Evolutionary conservation across 1,139 yeast genomes (phyloP).

Genomic region (Suhomyces yuchorum): DNA sequence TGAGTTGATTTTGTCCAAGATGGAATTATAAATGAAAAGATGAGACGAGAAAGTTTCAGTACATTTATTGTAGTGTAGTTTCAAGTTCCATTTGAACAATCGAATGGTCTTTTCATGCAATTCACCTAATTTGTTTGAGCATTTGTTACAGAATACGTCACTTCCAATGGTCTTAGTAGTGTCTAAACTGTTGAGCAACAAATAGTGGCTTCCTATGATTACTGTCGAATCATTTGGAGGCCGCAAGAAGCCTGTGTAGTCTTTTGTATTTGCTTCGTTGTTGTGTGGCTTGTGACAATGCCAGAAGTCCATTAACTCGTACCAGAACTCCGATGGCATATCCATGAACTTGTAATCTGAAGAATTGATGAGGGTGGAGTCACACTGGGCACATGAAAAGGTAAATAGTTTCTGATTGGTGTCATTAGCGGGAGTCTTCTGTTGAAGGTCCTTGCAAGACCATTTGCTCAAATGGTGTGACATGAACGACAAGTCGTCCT

Average conservation of each 20-base stretch:
- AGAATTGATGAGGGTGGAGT: conserved; percentile 30
- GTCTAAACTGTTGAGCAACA: conserved; percentile 41
- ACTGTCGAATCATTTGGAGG: conserved; percentile 47
- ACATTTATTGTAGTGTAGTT: conserved; percentile 25
- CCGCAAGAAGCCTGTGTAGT: conserved; percentile 40
- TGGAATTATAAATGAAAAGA: conserved; percentile 38
- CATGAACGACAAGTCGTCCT: conserved; percentile 8
- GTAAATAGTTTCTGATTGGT: conserved; percentile 29
- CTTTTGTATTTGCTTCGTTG: conserved; percentile 21
- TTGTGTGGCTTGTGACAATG: conserved; percentile 87
- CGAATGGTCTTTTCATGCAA: conserved; percentile 29
- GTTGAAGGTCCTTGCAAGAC: conserved; percentile 43
- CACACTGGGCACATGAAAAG: conserved; percentile 41
- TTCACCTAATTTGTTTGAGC: conserved; percentile 39
- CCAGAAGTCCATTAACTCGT: conserved; percentile 97
- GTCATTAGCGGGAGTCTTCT: conserved; percentile 30
- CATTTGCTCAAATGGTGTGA: conserved; percentile 25
- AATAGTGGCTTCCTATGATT: conserved; percentile 61
- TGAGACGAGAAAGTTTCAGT: conserved; percentile 34
- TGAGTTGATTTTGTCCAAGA: conserved; percentile 50
- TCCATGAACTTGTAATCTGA: conserved; percentile 45
- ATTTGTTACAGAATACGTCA: conserved; percentile 29
- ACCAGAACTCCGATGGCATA: conserved; percentile 93
- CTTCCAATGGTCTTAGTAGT: conserved; percentile 9
- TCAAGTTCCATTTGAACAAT: conserved; percentile 64